Percentiles rank a stretch among this genome's conserved stretches.
Conservation (phyloP, 257 asterid species). For the Rauvolfia tetraphylla region DNA sequence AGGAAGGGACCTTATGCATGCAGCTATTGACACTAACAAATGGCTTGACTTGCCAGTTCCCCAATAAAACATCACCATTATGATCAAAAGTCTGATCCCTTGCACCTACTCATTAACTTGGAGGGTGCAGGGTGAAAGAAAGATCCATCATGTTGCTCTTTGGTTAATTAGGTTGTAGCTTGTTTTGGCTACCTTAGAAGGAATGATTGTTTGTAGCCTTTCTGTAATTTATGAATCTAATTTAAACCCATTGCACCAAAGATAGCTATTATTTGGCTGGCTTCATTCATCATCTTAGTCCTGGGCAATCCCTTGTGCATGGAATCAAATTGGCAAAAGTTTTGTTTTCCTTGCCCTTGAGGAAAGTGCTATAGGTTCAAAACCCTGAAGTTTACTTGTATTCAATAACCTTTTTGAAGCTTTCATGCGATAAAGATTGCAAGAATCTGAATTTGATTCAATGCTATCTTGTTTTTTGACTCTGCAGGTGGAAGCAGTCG, state of each 20-base stretch:
- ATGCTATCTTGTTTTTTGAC: slow-evolving; percentile 21
- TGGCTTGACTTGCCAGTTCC: neutral
- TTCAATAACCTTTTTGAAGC: neutral
- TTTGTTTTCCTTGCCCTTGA: neutral
- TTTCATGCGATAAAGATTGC: neutral
- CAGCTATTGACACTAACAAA: neutral
- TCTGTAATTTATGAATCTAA: neutral
- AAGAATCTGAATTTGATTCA: slow-evolving; percentile 14
- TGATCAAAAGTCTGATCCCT: neutral
- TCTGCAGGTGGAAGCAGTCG: slow-evolving; percentile 89
- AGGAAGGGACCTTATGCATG: neutral
- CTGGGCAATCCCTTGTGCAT: too few species aligned
- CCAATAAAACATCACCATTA: neutral
- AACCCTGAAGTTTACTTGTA: neutral
- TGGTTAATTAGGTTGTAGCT: slow-evolving; percentile 1
- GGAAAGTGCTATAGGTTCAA: neutral
- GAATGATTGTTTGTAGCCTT: neutral
- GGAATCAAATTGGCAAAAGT: neutral
- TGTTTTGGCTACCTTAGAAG: neutral
- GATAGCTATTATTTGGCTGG: neutral
- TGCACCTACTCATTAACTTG: neutral
- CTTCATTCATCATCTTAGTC: neutral
- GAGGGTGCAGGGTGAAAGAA: neutral
- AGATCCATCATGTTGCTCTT: neutral
- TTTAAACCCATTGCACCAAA: neutral